These are phyloP conservation scores for Medicago lupulina DNA, from an alignment of 306 rosid genomes.

Conservation along the genomic window DNA sequence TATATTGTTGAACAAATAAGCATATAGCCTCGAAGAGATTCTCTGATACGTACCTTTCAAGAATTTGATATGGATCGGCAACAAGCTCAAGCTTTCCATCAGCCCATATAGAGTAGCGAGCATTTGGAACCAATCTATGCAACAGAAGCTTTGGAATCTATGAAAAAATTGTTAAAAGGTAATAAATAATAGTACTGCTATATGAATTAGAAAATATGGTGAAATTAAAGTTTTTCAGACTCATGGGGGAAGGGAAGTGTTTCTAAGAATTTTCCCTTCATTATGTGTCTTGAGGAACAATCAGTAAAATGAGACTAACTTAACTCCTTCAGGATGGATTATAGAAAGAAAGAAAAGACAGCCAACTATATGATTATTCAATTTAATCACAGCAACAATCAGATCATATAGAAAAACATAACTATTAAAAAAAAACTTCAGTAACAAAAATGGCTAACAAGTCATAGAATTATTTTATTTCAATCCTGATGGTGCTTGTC, in stretches of 20 bases:
- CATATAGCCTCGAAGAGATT: slow-evolving; percentile 26
- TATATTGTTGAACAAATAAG: neutral
- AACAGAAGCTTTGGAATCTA: slow-evolving; percentile 95
- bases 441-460: slow-evolving; percentile 25
- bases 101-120: slow-evolving; percentile 86
- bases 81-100: slow-evolving; percentile 97
- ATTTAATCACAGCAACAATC: slow-evolving; percentile 3
- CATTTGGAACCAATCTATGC: slow-evolving; percentile 92
- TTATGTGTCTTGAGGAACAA: neutral
- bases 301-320: slow-evolving; percentile 14
- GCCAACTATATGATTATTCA: slow-evolving; percentile 12
- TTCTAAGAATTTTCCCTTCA: slow-evolving; percentile 12
- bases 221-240: neutral
- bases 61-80: slow-evolving; percentile 88
- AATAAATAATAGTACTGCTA: slow-evolving; percentile 15
- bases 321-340: slow-evolving; percentile 11
- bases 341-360: slow-evolving; percentile 12
- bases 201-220: slow-evolving; percentile 16
- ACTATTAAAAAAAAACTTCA: slow-evolving; percentile 4
- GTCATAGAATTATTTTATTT: slow-evolving; percentile 28
- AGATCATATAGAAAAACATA: slow-evolving; percentile 28
- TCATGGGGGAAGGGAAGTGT: slow-evolving; percentile 10
- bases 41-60: slow-evolving; percentile 70
- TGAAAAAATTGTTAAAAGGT: slow-evolving; percentile 35
- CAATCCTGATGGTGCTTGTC: slow-evolving; percentile 13